phyloP scores from a whole-genome alignment of 2,329 filamentous ascomycete genomes.

The Ceratocystiopsis brevicomis region DNA sequence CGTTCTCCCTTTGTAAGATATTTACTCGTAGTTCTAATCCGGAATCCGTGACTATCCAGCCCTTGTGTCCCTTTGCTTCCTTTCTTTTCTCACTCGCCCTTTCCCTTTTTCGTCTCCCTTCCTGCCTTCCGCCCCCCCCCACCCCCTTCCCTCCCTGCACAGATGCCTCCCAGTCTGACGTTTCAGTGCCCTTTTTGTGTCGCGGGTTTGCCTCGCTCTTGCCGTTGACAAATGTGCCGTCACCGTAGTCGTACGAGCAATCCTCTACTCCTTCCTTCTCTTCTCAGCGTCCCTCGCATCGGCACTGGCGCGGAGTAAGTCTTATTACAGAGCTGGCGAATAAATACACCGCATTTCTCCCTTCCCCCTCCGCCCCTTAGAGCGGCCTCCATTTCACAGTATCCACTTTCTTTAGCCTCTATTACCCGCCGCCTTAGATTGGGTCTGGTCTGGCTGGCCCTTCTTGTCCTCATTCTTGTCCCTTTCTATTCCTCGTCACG shows the following conservation, averaged over 20 bases:
- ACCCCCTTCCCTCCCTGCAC: too few species aligned
- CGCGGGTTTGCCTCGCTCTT: conserved; percentile 12
- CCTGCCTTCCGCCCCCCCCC: neutral
- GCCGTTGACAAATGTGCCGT: neutral
- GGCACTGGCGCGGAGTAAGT: too few species aligned
- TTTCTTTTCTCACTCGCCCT: conserved; percentile 1
- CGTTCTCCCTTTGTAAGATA: too few species aligned
- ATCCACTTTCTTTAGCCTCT: too few species aligned
- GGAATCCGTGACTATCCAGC: neutral
- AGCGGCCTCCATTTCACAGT: too few species aligned
- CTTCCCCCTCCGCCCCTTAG: too few species aligned
- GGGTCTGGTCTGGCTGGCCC: neutral
- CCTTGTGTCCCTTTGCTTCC: neutral
- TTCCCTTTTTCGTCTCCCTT: conserved; percentile 1
- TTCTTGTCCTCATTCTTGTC: too few species aligned
- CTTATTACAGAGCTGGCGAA: too few species aligned
- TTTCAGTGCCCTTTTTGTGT: conserved; percentile 14
- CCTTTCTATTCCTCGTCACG: neutral
- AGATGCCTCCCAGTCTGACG: conserved; percentile 9
- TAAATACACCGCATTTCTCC: too few species aligned
- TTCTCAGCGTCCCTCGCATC: neutral
- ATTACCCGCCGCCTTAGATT: too few species aligned
- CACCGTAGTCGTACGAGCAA: neutral
- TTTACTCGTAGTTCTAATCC: neutral
- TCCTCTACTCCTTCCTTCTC: neutral